Evolutionary conservation across 352 stramenopile genomes (phyloP), one percentile per base, ranked within the genome.

Genomic region (Pseudoperonospora humuli): DNA sequence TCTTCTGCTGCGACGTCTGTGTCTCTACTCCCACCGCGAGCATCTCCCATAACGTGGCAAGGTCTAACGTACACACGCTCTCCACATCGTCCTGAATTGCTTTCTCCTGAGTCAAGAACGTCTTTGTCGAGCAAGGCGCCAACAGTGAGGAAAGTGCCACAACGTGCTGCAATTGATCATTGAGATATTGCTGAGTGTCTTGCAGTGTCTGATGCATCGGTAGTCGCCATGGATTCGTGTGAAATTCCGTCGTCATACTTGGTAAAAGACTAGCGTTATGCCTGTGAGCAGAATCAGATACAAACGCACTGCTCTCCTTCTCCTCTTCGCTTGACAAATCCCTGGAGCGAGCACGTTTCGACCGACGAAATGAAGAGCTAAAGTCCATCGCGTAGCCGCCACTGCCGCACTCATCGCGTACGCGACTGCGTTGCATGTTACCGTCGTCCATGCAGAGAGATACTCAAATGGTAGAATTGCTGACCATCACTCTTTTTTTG

Each of bases 121-220:
- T 42, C 17, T 49, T 49, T 7, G 44, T 57, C n/a, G 42, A 54
- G 15, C 37, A 17, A 35, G 37, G 24, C 10, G 20, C 15, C 15
- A 56, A 17, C 35, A 50, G 39, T 11, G 46, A 53, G 2, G 62
- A 68, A 8, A 70, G 32, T 20, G 54, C 61, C 15, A 57, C 61
- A 7, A 77, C 64, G 42, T 82, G 70, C 17, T 70, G 59, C 15
- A 88, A 45, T 50, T 88, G 75, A 17, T 86, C 73, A 34, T 88
- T 86, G 11, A 88, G 35, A 31, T 70, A 82, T 40, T 53, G 15
- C 34, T 88, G 61, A 27, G 64, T 83, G 15, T 64, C 46, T 19
- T 39, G 47, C 15, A 88, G 35, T 5, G 61, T 54, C 11, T 80
- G 73, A 9, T 53, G 47, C 7, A 31, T 25, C 14, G 75, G 70